These are phyloP conservation scores for Pseudonitzschia multiseries DNA, from an alignment of 108 stramenopile species.

Conservation along the genomic window DNA sequence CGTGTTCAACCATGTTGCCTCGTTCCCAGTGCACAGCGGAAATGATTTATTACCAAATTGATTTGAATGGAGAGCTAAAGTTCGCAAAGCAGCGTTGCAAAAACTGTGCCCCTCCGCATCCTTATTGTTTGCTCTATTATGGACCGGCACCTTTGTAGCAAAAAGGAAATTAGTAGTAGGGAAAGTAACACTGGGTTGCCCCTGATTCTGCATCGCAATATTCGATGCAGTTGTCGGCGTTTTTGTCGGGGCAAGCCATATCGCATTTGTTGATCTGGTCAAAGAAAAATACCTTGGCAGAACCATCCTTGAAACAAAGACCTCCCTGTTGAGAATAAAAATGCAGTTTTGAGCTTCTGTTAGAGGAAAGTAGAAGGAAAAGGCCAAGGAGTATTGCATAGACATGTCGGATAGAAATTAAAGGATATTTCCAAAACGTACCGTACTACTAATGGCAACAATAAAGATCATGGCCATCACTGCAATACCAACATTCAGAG, in stretches of 20 bases:
- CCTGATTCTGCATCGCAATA: not conserved
- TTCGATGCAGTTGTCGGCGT: not conserved
- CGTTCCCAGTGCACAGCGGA: no score
- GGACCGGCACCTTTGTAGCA: no score
- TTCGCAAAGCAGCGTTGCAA: no score
- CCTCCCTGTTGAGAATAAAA: slow-evolving; percentile 14
- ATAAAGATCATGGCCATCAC: slow-evolving; percentile 36
- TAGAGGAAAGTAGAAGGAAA: not conserved
- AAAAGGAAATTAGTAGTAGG: not conserved
- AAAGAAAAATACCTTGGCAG: slow-evolving; percentile 20
- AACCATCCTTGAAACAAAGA: slow-evolving; percentile 29
- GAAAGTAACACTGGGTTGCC: slow-evolving; percentile 34
- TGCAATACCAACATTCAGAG: slow-evolving; percentile 27
- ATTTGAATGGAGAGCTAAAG: no score
- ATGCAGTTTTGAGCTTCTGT: not conserved
- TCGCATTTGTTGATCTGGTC: slow-evolving; percentile 27
- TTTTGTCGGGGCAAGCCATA: not conserved
- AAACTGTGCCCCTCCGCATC: no score
- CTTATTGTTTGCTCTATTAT: no score
- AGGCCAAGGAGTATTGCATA: not conserved
- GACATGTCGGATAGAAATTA: not conserved
- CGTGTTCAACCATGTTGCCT: no score
- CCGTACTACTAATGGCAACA: slow-evolving; percentile 26
- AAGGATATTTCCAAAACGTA: not conserved
- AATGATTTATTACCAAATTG: no score